phyloP scores from a whole-genome alignment of 192 early-diverging fungal species.

The Linderina pennispora region DNA sequence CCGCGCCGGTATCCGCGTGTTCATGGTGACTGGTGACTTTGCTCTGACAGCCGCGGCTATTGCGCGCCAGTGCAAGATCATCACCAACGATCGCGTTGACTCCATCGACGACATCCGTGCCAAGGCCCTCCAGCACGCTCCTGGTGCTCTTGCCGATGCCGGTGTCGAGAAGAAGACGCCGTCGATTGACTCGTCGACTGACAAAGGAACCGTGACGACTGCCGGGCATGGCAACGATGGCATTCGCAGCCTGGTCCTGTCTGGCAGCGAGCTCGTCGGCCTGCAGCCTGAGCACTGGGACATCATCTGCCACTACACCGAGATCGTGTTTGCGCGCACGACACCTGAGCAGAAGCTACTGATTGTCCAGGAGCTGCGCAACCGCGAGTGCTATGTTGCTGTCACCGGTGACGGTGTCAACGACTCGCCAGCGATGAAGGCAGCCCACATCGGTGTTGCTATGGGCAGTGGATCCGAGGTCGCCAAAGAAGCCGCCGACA shows the following conservation, averaged over 20 bases:
- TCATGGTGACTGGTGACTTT: constrained; percentile 78
- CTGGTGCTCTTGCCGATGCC: not conserved
- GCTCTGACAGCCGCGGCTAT: constrained; percentile 66
- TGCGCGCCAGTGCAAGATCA: constrained; percentile 62
- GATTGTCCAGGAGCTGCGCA: constrained; percentile 64
- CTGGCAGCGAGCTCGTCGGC: constrained; percentile 50
- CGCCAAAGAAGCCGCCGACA: constrained; percentile 57
- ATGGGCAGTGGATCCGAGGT: constrained; percentile 73
- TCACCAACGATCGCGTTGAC: constrained; percentile 27
- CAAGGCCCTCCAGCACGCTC: not conserved
- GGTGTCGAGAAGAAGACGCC: not conserved
- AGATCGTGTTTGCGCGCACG: constrained; percentile 73
- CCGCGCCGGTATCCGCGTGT: constrained; percentile 61
- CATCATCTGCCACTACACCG: constrained; percentile 53
- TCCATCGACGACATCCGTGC: constrained; percentile 17
- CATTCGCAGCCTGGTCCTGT: constrained; percentile 37
- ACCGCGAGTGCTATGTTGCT: constrained; percentile 58
- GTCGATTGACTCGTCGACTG: too few relatives aligned
- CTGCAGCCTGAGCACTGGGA: constrained; percentile 62
- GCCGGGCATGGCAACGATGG: not conserved
- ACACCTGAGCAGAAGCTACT: constrained; percentile 72
- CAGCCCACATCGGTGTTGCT: constrained; percentile 75
- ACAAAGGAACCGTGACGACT: too few relatives aligned
- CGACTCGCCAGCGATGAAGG: constrained; percentile 80
- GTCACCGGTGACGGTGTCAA: constrained; percentile 86